Base-by-base conservation (phyloP, 768 basidiomycete genomes). In the Amyloporia xantha region DNA sequence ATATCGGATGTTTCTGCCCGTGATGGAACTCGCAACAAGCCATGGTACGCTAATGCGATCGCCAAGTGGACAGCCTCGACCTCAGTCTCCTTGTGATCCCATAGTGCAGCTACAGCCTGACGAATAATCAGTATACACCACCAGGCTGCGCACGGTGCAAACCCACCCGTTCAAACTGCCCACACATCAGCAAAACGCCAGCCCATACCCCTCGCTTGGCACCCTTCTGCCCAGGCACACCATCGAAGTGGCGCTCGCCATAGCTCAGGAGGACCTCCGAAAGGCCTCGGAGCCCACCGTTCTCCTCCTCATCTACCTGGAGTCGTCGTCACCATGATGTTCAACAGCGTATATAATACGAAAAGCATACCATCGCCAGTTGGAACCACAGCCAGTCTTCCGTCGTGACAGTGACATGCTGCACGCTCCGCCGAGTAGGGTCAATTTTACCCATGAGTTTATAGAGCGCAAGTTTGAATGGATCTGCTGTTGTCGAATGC, bases 361-460 rank as follows among this genome's bases (percentile, higher is more conserved):
- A 28, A 48, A 30, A 6, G 54, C 70, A 25, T 41, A 82, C 88
- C 80, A 97, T 86, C 1, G 84, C 76, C 12, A 98, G 76, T 68
- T 99, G 94, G 72, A 94, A 84, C 95, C 95, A 99, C 28, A 97
- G 72, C 95, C 95, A 99, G 66, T 99, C 96, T 63, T 97, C 96
- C 2, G 91, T 93, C 1, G 93, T 94, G 9, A 78, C 78, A 0
- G 93, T 97, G 4, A 97, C 91, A 35, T 83, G 79, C 4, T 82
- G 77, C 2, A 94, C 83, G 58, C 80, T 86, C 41, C 92, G 77
- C 48, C 88, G 75, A 4, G 78, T 67, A 1, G 91, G 81, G 57
- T 99, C 96, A 45, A 95, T 77, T 58, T 88, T 88, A 38, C 92
- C 95, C 74, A 97, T 86, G 28, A 99, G 72, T 65, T 96, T 97